Evolutionary conservation across 495 filamentous ascomycete species (phyloP).

Genomic region (Tetracladium marchalianum): DNA sequence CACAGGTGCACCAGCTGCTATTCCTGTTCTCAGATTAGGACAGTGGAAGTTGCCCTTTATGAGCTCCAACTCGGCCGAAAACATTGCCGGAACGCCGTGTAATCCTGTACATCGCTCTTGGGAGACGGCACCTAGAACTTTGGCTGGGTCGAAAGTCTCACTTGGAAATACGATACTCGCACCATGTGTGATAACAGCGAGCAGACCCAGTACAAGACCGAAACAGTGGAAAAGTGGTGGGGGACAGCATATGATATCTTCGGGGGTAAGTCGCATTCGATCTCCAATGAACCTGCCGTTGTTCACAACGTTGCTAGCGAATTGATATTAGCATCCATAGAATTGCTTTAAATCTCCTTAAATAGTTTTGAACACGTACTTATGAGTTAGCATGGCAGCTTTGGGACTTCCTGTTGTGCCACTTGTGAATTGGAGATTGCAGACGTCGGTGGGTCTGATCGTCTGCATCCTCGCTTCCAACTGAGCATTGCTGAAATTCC

Average conservation of each 20-base stretch:
- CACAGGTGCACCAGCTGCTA: constrained; percentile 59
- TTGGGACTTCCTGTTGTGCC: constrained; percentile 64
- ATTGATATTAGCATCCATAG: not conserved
- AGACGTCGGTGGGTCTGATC: constrained; percentile 42
- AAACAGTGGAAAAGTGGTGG: constrained; percentile 70
- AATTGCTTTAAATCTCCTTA: not conserved
- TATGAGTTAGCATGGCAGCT: constrained; percentile 65
- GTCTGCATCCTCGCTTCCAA: constrained; percentile 23
- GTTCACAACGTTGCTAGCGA: constrained; percentile 52
- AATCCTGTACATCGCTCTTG: constrained; percentile 58
- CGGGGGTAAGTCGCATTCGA: constrained; percentile 51
- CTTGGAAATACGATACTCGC: constrained; percentile 56
- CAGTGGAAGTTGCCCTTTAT: constrained; percentile 30
- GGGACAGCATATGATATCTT: constrained; percentile 58
- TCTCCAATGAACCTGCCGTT: constrained; percentile 62
- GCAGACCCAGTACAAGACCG: constrained; percentile 58
- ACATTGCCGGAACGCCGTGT: constrained; percentile 67
- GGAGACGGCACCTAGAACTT: constrained; percentile 47
- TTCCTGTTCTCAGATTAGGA: constrained; percentile 48
- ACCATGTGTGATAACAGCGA: constrained; percentile 57
- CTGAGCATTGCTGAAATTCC: not conserved
- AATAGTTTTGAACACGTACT: constrained; percentile 30
- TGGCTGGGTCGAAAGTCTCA: constrained; percentile 51
- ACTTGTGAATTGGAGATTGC: constrained; percentile 63
- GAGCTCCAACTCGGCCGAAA: constrained; percentile 51